Evolutionary conservation across 257 asterid genomes (phyloP), one percentile per base, ranked within the genome.

Genomic region (Plantago elongata): DNA sequence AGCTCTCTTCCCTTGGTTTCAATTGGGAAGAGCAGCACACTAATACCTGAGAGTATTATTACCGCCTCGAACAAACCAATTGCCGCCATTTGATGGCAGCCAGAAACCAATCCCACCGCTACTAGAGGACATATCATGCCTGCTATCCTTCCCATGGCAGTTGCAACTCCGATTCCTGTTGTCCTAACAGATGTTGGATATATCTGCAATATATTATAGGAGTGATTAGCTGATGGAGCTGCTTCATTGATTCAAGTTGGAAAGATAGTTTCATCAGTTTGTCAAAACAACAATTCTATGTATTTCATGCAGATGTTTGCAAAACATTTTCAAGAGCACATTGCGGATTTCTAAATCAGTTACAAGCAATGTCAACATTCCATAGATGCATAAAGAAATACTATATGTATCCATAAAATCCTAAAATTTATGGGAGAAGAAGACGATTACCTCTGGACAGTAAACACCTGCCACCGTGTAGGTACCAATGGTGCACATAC

Each of bases 91-190:
- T 77, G 84, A 64, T 85, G 95, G 78, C 96, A 90, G 51, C 82
- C 72, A 13, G 87, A 80, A 45, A 87, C 86, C 67, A 90, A 76
- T 15, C 70, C 77, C 9, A 90, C 90, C 0, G 87, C 97, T 12
- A 90, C 90, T 18, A 90, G 78, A 45, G 96, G 95, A 44, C 88
- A 78, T 42, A 87, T 66, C 93, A 90, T 87, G 34, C 96, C 93
- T 2, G 81, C 96, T 54, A 90, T 78, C 76, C 95, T 76, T 48
- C 97, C 97, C 51, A 90, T 77, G 4, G 90, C 71, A 54, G 71
- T 78, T 0, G 96, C 89, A 61, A 68, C 79, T 54, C 96, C 97
- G 34, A 68, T 74, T 42, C 97, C 97, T 0, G 87, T 87, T 59
- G 89, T 68, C 76, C 97, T 80, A 60, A 87, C 80, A 17, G 87